Evolutionary conservation across 305 asterid genomes (phyloP).

Genomic region (Coffea humblotiana): DNA sequence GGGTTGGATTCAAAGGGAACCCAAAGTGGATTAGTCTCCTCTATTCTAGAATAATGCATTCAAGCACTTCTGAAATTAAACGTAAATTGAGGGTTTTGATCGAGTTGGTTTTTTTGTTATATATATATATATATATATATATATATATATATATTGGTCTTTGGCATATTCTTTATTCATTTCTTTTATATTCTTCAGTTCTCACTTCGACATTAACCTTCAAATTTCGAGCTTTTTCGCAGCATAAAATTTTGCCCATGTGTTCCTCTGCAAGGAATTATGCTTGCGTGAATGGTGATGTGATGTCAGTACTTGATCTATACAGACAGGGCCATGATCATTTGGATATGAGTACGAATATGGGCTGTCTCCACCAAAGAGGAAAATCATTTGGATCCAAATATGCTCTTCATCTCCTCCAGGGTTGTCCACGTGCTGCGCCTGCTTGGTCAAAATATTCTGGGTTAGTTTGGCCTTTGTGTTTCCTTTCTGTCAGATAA

Average conservation of each 20-base stretch:
- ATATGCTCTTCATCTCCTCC: neutral
- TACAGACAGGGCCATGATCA: neutral
- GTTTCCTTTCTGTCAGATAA: constrained; percentile 5
- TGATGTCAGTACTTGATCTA: neutral
- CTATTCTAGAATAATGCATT: too few relatives aligned
- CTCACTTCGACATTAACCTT: too few relatives aligned
- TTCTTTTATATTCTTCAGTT: too few relatives aligned
- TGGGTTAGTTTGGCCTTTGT: neutral
- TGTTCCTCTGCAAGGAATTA: neutral
- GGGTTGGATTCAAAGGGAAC: too few relatives aligned
- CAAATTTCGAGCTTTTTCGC: too few relatives aligned
- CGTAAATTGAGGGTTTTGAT: too few relatives aligned
- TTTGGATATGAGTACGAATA: neutral
- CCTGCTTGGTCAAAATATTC: constrained; percentile 18
- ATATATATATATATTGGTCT: too few relatives aligned
- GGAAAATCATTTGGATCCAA: neutral
- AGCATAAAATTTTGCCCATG: neutral
- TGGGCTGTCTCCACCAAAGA: neutral
- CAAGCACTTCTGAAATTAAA: too few relatives aligned
- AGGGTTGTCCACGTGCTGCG: neutral
- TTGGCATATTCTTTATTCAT: too few relatives aligned
- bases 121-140: too few relatives aligned
- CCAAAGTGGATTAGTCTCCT: too few relatives aligned
- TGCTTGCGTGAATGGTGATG: neutral
- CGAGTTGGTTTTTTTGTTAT: too few relatives aligned